Conservation (phyloP, 2,329 filamentous ascomycete species). For the Kalmusia sp. region DNA sequence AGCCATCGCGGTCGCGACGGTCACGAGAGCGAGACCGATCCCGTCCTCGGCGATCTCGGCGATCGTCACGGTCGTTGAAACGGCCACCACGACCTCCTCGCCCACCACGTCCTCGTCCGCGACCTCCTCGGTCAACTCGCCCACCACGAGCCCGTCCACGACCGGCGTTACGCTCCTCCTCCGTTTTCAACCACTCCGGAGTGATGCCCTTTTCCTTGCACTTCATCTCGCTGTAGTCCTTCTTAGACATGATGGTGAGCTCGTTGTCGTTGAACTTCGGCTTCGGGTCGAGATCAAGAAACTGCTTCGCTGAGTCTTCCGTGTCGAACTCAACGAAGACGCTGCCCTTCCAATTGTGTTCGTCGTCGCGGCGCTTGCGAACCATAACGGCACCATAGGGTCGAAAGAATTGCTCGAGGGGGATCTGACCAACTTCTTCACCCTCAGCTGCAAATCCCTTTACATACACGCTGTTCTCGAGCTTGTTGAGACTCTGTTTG, state of each 20-base stretch:
- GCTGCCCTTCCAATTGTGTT: conserved; percentile 87
- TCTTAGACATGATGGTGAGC: conserved; percentile 85
- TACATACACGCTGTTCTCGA: conserved; percentile 81
- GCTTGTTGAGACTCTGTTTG: conserved; percentile 67
- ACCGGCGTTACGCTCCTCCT: conserved; percentile 14
- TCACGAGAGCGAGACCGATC: conserved; percentile 27
- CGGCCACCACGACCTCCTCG: conserved; percentile 34
- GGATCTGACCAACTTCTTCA: conserved; percentile 83
- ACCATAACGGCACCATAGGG: conserved; percentile 80
- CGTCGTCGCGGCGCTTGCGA: conserved; percentile 78
- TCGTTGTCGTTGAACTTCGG: conserved; percentile 85
- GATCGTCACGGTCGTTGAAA: conserved; percentile 19
- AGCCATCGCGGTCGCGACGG: conserved; percentile 32
- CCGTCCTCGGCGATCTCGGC: conserved; percentile 31
- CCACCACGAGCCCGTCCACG: conserved; percentile 2
- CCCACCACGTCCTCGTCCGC: conserved; percentile 38
- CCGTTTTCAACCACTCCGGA: conserved; percentile 49
- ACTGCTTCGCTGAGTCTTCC: conserved; percentile 79
- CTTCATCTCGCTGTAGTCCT: conserved; percentile 72
- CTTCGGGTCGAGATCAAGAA: conserved; percentile 79
- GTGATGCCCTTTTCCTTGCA: conserved; percentile 54
- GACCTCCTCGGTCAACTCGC: conserved; percentile 31
- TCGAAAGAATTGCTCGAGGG: conserved; percentile 91
- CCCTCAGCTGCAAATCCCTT: conserved; percentile 93
- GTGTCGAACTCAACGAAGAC: conserved; percentile 92